Evolutionary conservation across 345 rosid species (phyloP).

Genomic region (Salix arbutifolia): DNA sequence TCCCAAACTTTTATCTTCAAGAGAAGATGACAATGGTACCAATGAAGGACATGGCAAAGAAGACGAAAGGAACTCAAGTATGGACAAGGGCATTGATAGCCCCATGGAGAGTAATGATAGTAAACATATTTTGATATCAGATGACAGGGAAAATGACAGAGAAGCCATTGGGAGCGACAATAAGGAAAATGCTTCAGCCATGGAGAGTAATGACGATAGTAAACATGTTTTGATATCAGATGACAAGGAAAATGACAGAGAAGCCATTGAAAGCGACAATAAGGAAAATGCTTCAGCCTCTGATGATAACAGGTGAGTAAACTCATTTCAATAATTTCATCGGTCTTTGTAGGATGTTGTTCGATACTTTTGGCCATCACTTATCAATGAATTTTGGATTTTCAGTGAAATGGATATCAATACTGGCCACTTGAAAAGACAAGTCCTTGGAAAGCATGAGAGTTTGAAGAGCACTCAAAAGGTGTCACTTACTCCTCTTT

Average conservation of each 20-base stretch:
- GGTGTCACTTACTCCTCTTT: constrained; percentile 34
- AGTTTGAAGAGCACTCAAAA: constrained; percentile 30
- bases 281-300: constrained; percentile 54
- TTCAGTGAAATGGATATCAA: constrained; percentile 35
- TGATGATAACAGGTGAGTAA: constrained; percentile 47
- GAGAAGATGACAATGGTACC: not conserved
- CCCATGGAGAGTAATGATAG: constrained; percentile 19
- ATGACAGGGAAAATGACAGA: constrained; percentile 24
- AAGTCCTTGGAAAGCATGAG: constrained; percentile 38
- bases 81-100: constrained; percentile 7
- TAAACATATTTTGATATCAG: constrained; percentile 19
- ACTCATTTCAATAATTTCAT: not conserved
- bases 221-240: constrained; percentile 21
- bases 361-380: not conserved
- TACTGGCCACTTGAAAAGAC: constrained; percentile 17
- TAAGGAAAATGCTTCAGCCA: constrained; percentile 52
- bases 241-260: constrained; percentile 23
- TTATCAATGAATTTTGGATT: constrained; percentile 1
- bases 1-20: not conserved
- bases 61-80: constrained; percentile 5
- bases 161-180: constrained; percentile 31
- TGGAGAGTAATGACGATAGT: constrained; percentile 18
- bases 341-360: not conserved
- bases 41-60: constrained; percentile 10
- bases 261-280: constrained; percentile 29